A percentile compares a stretch with the other conserved stretches of the same genome.
Evolutionary conservation across 441 rosid genomes (phyloP).

Genomic region (Gossypium gossypioides): DNA sequence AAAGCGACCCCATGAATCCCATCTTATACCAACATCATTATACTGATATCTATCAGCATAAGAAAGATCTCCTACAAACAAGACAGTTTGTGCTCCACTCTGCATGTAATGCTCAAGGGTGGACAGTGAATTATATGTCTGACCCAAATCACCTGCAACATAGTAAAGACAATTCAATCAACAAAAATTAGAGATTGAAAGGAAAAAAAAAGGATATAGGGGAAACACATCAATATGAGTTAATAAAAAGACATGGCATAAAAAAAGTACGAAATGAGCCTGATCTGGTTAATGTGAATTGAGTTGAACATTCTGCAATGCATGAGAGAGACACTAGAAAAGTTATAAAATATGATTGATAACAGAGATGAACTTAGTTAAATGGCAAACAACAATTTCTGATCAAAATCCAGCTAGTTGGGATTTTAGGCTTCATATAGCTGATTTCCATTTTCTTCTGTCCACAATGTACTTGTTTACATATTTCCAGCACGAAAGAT

Average conservation of each 20-base stretch:
- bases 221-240: not conserved
- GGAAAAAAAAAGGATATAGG: not conserved
- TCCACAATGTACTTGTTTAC: not conserved
- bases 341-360: not conserved
- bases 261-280: not conserved
- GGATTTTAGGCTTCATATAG: not conserved
- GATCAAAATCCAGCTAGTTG: not conserved
- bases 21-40: slow-evolving; percentile 55
- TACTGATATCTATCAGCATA: slow-evolving; percentile 63
- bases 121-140: slow-evolving; percentile 67
- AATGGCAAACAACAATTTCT: not conserved
- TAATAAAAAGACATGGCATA: not conserved
- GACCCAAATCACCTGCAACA: slow-evolving; percentile 63
- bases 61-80: slow-evolving; percentile 65
- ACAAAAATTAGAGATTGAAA: not conserved
- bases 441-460: not conserved
- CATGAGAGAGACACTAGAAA: not conserved
- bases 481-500: not conserved
- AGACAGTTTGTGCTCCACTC: slow-evolving; percentile 57
- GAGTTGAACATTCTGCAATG: not conserved
- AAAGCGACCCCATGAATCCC: slow-evolving; percentile 78
- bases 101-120: slow-evolving; percentile 58
- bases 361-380: not conserved
- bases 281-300: not conserved
- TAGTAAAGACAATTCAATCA: slow-evolving; percentile 3